Evolutionary conservation across 805 yeast genomes (phyloP).

Genomic region (Metschnikowia rubicola): DNA sequence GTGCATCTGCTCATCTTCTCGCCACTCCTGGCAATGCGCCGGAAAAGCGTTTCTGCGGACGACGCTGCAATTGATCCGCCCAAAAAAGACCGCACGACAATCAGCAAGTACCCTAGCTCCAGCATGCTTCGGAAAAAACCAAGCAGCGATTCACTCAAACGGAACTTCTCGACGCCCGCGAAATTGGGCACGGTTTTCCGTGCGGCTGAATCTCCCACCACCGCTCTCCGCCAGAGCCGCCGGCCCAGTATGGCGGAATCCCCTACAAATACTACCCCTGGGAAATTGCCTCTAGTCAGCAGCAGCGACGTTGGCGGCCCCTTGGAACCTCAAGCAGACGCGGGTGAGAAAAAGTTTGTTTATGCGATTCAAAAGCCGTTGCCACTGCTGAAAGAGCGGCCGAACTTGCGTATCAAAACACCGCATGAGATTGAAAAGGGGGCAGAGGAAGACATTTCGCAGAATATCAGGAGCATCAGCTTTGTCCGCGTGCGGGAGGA

Average conservation of each 20-base stretch:
- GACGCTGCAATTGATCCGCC: not conserved
- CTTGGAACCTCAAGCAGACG: not conserved
- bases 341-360: not conserved
- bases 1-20: constrained; percentile 8
- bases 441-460: constrained; percentile 1
- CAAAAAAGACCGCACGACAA: not conserved
- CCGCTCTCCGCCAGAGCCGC: constrained; percentile 1
- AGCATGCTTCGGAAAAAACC: not conserved
- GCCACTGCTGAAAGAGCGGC: not conserved
- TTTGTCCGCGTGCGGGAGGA: constrained; percentile 18
- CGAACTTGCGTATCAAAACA: not conserved
- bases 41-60: constrained; percentile 8
- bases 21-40: constrained; percentile 12
- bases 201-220: constrained; percentile 1
- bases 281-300: not conserved
- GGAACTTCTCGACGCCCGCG: constrained; percentile 10
- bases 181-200: constrained; percentile 3
- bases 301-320: not conserved
- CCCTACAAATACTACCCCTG: not conserved
- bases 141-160: constrained; percentile 2
- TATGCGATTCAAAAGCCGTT: not conserved
- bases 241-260: constrained; percentile 1
- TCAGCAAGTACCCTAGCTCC: constrained; percentile 1
- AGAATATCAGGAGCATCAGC: constrained; percentile 17
- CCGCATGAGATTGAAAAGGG: not conserved